These are phyloP conservation scores for Phyllosticta capitalensis DNA, from an alignment of 2,329 filamentous ascomycete species.

Conservation along the genomic window DNA sequence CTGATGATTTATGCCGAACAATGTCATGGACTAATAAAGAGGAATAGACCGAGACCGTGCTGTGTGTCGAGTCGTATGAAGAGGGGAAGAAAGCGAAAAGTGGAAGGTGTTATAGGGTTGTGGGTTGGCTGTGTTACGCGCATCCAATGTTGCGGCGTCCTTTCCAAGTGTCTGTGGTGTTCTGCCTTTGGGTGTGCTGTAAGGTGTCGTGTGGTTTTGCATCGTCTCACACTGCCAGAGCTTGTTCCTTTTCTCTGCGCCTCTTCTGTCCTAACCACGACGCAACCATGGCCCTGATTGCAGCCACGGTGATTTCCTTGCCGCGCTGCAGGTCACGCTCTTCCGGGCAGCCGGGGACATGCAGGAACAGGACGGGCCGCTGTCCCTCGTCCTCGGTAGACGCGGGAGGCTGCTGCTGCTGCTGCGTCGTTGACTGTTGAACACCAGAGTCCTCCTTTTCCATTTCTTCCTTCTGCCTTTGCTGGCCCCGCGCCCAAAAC, in stretches of 20 bases:
- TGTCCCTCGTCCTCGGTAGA: slow-evolving; percentile 6
- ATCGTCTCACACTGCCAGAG: not conserved
- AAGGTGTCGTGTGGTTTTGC: no score
- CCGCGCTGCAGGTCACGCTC: slow-evolving; percentile 24
- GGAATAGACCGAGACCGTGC: no score
- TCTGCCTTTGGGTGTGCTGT: no score
- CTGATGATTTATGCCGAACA: no score
- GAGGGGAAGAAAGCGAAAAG: no score
- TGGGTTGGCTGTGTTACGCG: no score
- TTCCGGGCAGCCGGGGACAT: slow-evolving; percentile 31
- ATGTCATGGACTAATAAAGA: no score
- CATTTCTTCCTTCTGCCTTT: slow-evolving; percentile 11
- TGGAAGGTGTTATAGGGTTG: no score
- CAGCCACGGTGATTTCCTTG: slow-evolving; percentile 20
- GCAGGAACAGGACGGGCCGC: slow-evolving; percentile 32
- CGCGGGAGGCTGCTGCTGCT: not conserved
- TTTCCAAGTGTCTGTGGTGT: no score
- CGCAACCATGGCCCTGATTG: slow-evolving; percentile 29
- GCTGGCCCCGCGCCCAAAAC: slow-evolving; percentile 17
- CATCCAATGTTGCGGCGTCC: no score
- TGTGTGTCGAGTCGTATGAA: no score
- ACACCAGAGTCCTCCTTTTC: not conserved
- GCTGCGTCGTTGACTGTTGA: not conserved
- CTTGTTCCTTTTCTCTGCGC: not conserved
- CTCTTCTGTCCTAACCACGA: slow-evolving; percentile 15